phyloP scores from a whole-genome alignment of 441 rosid genomes.

The Codiaeum variegatum region DNA sequence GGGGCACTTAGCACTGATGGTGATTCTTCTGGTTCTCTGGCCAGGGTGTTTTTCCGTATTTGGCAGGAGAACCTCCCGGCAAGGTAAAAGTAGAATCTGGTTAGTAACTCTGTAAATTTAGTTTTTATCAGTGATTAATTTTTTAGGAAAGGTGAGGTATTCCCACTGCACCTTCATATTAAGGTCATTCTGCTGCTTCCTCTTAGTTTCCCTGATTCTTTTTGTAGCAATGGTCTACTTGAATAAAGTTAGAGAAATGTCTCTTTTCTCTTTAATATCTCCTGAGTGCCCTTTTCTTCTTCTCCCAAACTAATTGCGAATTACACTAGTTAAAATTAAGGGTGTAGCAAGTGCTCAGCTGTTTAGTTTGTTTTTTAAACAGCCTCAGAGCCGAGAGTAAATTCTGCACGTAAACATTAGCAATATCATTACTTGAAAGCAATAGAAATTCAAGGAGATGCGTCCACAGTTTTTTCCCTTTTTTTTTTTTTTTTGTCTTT shows the following conservation, averaged over 20 bases:
- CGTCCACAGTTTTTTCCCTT: too few species aligned
- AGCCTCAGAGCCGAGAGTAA: too few species aligned
- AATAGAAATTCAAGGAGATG: too few species aligned
- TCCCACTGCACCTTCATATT: slow-evolving; percentile 25
- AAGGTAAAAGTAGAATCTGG: slow-evolving; percentile 36
- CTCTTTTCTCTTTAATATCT: not conserved
- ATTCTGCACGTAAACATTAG: too few species aligned
- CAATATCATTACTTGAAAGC: too few species aligned
- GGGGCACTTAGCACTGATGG: slow-evolving; percentile 40
- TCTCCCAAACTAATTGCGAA: too few species aligned
- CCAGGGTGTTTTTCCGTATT: slow-evolving; percentile 38
- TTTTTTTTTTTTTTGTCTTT: too few species aligned
- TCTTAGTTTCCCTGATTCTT: slow-evolving; percentile 44
- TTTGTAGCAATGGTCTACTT: slow-evolving; percentile 36
- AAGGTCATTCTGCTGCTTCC: slow-evolving; percentile 41
- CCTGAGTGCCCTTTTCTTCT: not conserved
- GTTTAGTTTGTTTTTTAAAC: too few species aligned
- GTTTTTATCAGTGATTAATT: slow-evolving; percentile 20
- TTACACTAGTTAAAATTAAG: too few species aligned
- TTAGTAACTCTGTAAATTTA: slow-evolving; percentile 37
- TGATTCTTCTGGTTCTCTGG: slow-evolving; percentile 59
- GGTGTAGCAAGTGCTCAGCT: too few species aligned
- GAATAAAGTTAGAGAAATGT: slow-evolving; percentile 35
- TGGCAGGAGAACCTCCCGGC: slow-evolving; percentile 51
- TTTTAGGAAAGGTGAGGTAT: slow-evolving; percentile 29